Evolutionary conservation across 1,284 basidiomycete species (phyloP).

Genomic region (Taiwanofungus camphoratus): DNA sequence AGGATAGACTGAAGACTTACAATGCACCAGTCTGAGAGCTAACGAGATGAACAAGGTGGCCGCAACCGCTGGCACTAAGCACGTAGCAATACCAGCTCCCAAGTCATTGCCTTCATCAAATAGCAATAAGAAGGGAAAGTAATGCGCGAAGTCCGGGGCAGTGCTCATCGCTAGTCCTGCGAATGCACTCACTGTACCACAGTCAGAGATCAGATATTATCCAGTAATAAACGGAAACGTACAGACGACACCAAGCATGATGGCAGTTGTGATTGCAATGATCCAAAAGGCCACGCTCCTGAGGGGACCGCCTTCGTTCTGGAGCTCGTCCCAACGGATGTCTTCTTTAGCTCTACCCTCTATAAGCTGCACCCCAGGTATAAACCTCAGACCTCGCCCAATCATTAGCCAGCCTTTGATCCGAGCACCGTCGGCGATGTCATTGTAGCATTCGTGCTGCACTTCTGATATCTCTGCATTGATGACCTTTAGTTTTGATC

Average conservation of each 20-base stretch:
- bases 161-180: conserved; percentile 59
- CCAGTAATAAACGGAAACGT: conserved; percentile 29
- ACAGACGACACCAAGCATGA: conserved; percentile 58
- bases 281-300: conserved; percentile 50
- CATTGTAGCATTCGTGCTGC: conserved; percentile 59
- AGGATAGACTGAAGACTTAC: conserved; percentile 48
- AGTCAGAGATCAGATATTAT: conserved; percentile 4
- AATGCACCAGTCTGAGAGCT: conserved; percentile 46
- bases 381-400: conserved; percentile 56
- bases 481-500: conserved; percentile 63
- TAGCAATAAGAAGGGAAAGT: conserved; percentile 56
- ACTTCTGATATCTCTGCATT: conserved; percentile 63
- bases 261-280: conserved; percentile 40
- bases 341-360: conserved; percentile 77
- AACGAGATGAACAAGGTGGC: conserved; percentile 52
- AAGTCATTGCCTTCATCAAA: conserved; percentile 46
- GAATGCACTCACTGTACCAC: conserved; percentile 58
- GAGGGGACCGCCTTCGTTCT: conserved; percentile 44
- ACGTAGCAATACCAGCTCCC: conserved; percentile 57
- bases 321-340: conserved; percentile 72
- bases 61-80: conserved; percentile 60
- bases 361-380: conserved; percentile 64
- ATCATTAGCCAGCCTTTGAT: conserved; percentile 76
- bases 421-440: conserved; percentile 61
- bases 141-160: conserved; percentile 68